Conservation (phyloP, 2,329 filamentous ascomycete genomes). For the Cladophialophora exuberans region DNA sequence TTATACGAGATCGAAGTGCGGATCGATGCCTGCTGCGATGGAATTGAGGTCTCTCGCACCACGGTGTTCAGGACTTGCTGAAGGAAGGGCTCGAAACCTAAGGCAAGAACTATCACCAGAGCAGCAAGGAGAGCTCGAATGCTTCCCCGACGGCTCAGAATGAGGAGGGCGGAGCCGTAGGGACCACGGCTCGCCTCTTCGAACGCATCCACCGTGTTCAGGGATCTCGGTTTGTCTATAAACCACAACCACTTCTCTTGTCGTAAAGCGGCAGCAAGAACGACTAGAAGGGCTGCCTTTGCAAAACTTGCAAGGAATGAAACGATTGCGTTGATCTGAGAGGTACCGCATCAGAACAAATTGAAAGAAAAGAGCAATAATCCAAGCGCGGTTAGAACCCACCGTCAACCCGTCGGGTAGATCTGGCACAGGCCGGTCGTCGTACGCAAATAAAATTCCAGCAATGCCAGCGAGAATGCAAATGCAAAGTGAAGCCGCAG, state of each 20-base stretch:
- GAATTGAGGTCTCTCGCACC: conserved; percentile 7
- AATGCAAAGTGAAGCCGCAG: conserved; percentile 21
- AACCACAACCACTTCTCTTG: conserved; percentile 35
- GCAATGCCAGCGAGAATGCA: conserved; percentile 22
- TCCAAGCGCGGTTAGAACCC: background rate
- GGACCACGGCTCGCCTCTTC: conserved; percentile 35
- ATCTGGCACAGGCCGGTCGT: conserved; percentile 23
- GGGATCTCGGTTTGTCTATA: conserved; percentile 11
- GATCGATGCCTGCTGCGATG: conserved; percentile 14
- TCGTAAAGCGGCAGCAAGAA: conserved; percentile 29
- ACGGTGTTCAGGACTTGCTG: conserved; percentile 29
- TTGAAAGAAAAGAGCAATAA: too few species aligned
- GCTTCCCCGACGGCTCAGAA: conserved; percentile 8
- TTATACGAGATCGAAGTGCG: conserved; percentile 19
- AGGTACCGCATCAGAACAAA: background rate
- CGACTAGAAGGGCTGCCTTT: conserved; percentile 28
- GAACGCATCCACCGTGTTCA: conserved; percentile 28
- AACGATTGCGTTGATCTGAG: conserved; percentile 29
- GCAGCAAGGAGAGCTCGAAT: conserved; percentile 27
- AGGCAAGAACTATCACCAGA: conserved; percentile 24
- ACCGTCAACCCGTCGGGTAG: conserved; percentile 20
- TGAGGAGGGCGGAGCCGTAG: conserved; percentile 25
- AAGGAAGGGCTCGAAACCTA: conserved; percentile 34
- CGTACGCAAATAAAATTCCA: conserved; percentile 24
- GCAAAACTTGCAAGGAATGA: conserved; percentile 29